Base-by-base conservation (phyloP, 352 stramenopile genomes). In the Pythium scleroteichum region DNA sequence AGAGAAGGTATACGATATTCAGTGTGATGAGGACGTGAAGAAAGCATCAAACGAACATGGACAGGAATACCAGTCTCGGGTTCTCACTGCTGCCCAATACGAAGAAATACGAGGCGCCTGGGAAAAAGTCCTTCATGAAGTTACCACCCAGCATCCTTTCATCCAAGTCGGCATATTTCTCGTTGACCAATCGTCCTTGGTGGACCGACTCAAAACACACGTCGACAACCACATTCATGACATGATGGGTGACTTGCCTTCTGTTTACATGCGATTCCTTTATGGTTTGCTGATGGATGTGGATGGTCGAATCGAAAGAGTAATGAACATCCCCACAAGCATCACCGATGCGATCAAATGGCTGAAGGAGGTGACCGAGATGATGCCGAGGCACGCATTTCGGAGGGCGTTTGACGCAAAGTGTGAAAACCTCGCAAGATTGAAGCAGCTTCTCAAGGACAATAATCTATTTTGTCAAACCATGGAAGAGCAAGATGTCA, bases 251-350 rank as follows among this genome's bases (percentile, higher is more conserved):
- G 58, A 73, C 3, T 53, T 89, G 5, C 82, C 82, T 1, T 59
- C 58, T 10, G 68, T 87, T 5, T 91, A 91, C 49, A 66, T 75
- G 32, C 66, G 76, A 16, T 77, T 87, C 26, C 45, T 89, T 5
- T 52, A 53, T 3, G 72, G 72, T 39, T 53, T 89, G 19, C 40
- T 91, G 23, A n/a, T 55, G 6, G 78, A 87, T 39, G 69, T 87
- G 8, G 76, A 86, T 48, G 72, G 68, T 17, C 58, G 70, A 1
- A 78, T 88, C n/a, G 78, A 89, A 6, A 68, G 69, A 13, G 68
- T 89, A 12, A 89, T 76, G 9, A 83, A 74, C 20, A 87, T 91
- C 19, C 79, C 82, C 0, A 85, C 65, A 0, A 87, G 53, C 10
- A 68, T 91, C 5, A 39, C 57, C 23, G 80, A 83, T 45, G 78